Evolutionary conservation across 108 stramenopile species (phyloP).

Genomic region (Asterionellopsis glacialis): DNA sequence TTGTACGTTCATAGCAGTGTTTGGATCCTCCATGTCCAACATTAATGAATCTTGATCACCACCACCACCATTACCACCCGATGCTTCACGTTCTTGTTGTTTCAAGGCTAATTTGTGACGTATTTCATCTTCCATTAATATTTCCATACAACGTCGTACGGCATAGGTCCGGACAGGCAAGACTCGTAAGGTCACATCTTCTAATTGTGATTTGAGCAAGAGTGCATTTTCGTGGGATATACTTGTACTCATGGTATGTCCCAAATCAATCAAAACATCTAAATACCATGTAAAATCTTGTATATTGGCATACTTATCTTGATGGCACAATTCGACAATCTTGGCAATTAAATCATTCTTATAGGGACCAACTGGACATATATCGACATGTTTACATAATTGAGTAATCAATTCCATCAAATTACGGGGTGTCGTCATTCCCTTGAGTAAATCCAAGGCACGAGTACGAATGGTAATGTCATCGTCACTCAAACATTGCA

Average conservation of each 20-base stretch:
- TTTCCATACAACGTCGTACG: constrained; percentile 70
- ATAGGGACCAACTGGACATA: constrained; percentile 90
- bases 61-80: constrained; percentile 9
- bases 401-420: constrained; percentile 91
- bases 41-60: too few relatives aligned
- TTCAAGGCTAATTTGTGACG: too few relatives aligned
- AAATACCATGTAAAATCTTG: constrained; percentile 95
- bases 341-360: constrained; percentile 91
- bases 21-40: neutral
- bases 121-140: constrained; percentile 39
- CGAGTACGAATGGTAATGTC: constrained; percentile 97
- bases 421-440: constrained; percentile 93
- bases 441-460: constrained; percentile 90
- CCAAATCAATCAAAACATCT: constrained; percentile 81
- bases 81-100: constrained; percentile 15
- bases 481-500: constrained; percentile 92
- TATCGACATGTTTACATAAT: constrained; percentile 84
- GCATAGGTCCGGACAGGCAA: constrained; percentile 90
- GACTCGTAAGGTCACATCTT: constrained; percentile 93
- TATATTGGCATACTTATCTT: constrained; percentile 91
- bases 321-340: constrained; percentile 89
- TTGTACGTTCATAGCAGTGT: neutral
- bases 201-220: constrained; percentile 81
- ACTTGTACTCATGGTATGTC: constrained; percentile 74
- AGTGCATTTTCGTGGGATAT: constrained; percentile 57